Evolutionary conservation across 805 yeast genomes (phyloP).

Genomic region (Lipomyces sp.): DNA sequence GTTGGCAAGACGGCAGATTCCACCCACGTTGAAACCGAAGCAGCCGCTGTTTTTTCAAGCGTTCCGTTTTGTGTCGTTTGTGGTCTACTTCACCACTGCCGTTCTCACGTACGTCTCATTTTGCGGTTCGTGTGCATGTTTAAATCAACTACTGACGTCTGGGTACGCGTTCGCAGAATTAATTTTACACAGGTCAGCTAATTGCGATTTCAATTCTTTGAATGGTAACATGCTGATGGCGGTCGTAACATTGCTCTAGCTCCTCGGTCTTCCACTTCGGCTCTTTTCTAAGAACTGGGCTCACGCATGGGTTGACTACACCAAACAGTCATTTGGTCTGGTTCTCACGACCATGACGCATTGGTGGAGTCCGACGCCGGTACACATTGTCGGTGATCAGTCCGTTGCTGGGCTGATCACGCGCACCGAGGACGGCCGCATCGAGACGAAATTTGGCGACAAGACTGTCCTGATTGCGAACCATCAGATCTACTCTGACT

Average conservation of each 20-base stretch:
- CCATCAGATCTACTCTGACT: slow-evolving; percentile 91
- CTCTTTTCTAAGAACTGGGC: slow-evolving; percentile 31
- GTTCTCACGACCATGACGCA: slow-evolving; percentile 34
- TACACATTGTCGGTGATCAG: slow-evolving; percentile 34
- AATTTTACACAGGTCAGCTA: slow-evolving; percentile 22
- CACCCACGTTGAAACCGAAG: slow-evolving; percentile 8
- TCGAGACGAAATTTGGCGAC: slow-evolving; percentile 42
- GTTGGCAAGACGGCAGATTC: background rate
- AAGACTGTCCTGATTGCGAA: slow-evolving; percentile 73
- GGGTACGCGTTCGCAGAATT: slow-evolving; percentile 4
- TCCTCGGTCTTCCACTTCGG: slow-evolving; percentile 35
- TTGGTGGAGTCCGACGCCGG: slow-evolving; percentile 34
- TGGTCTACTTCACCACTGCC: slow-evolving; percentile 21
- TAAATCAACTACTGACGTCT: background rate
- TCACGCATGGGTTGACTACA: slow-evolving; percentile 36
- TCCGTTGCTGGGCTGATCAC: slow-evolving; percentile 32
- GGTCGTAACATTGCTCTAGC: no score
- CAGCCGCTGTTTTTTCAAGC: slow-evolving; percentile 17
- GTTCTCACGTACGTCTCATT: slow-evolving; percentile 18
- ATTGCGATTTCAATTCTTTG: background rate
- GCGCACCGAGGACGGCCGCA: slow-evolving; percentile 26
- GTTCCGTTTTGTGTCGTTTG: slow-evolving; percentile 16
- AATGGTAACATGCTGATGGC: background rate
- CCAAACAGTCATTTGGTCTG: slow-evolving; percentile 38
- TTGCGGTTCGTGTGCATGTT: background rate